Conservation (phyloP, 164 flowering plant genomes). For the Macadamia tetraphylla region DNA sequence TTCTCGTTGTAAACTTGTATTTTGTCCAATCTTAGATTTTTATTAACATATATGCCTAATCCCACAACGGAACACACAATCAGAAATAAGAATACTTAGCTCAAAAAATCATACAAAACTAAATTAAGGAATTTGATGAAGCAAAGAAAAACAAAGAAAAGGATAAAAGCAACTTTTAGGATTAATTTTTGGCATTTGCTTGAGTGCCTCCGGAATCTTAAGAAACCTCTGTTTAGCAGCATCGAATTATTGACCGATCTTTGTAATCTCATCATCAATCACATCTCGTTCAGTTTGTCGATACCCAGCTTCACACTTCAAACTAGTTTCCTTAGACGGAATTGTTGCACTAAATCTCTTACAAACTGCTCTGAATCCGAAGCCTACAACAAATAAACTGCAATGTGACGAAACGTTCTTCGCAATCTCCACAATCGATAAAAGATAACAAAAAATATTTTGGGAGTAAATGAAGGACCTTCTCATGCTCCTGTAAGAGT, state of each 20-base stretch:
- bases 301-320: slow-evolving; percentile 19
- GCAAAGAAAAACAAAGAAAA: background rate
- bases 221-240: slow-evolving; percentile 56
- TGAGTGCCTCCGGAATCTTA: slow-evolving; percentile 66
- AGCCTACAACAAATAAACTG: slow-evolving; percentile 23
- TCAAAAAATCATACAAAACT: background rate
- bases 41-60: slow-evolving; percentile 85
- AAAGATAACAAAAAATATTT: background rate
- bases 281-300: slow-evolving; percentile 3
- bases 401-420: background rate
- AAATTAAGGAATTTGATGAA: background rate
- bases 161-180: slow-evolving; percentile 50
- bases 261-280: slow-evolving; percentile 37
- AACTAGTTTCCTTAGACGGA: slow-evolving; percentile 16
- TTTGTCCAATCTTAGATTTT: slow-evolving; percentile 70
- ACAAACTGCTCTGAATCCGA: slow-evolving; percentile 11
- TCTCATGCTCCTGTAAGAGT: slow-evolving; percentile 11
- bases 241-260: slow-evolving; percentile 46
- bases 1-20: slow-evolving; percentile 54
- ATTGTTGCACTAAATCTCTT: slow-evolving; percentile 17
- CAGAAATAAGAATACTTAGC: background rate
- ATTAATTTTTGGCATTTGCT: slow-evolving; percentile 74
- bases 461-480: slow-evolving; percentile 10
- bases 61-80: slow-evolving; percentile 3
- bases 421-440: too few relatives aligned